Percentiles rank a stretch among this genome's conserved stretches.
Conservation (phyloP, 805 yeast species). For the Sugiyamaella smithiae region DNA sequence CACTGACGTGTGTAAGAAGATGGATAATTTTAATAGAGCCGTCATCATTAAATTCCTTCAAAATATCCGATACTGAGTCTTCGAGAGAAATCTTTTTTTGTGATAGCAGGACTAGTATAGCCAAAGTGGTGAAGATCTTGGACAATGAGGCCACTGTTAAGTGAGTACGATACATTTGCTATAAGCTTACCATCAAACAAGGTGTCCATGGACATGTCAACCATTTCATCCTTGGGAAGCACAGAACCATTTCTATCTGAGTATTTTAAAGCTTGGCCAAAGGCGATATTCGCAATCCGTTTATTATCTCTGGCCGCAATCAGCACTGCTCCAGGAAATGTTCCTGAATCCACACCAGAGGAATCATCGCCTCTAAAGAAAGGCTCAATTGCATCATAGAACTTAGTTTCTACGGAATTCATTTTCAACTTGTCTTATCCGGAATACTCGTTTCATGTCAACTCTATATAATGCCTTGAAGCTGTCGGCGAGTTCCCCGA, state of each 20-base stretch:
- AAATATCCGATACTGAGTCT: constrained; percentile 11
- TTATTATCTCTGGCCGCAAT: constrained; percentile 7
- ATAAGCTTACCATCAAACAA: constrained; percentile 11
- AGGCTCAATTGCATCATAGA: background rate
- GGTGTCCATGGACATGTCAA: constrained; percentile 9
- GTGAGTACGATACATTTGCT: background rate
- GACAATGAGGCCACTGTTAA: constrained; percentile 11
- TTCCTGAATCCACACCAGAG: background rate
- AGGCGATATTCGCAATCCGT: constrained; percentile 13
- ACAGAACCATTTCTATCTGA: constrained; percentile 12
- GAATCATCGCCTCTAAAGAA: background rate
- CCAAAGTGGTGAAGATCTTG: constrained; percentile 21
- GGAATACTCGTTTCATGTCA: no score
- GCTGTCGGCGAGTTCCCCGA: no score
- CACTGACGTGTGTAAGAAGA: constrained; percentile 17
- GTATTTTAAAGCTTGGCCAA: constrained; percentile 16
- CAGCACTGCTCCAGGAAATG: constrained; percentile 12
- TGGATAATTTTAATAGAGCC: constrained; percentile 11
- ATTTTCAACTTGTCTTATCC: no score
- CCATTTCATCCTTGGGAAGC: constrained; percentile 9
- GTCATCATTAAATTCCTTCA: constrained; percentile 10
- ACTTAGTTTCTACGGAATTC: no score
- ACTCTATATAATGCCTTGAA: no score
- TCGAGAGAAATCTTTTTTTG: constrained; percentile 9
- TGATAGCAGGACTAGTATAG: constrained; percentile 15